phyloP scores from a whole-genome alignment of 176 grass and related monocot genomes.

The Rhynchospora pubera region DNA sequence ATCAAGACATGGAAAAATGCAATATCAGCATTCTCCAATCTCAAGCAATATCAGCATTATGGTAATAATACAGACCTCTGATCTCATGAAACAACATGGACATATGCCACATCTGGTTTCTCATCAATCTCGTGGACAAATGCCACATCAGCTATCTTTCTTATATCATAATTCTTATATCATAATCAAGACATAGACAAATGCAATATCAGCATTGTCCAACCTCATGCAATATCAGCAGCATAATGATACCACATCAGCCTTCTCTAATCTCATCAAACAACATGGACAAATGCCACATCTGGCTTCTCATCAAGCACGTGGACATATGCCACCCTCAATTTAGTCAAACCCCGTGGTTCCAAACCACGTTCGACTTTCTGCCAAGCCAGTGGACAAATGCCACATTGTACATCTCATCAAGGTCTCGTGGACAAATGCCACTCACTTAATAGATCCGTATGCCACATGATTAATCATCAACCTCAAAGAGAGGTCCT shows the following conservation, averaged over 20 bases:
- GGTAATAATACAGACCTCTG: background rate
- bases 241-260: no score
- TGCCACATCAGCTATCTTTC: background rate
- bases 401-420: background rate
- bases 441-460: background rate
- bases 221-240: no score
- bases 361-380: background rate
- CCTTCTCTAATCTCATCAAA: no score
- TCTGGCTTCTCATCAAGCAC: no score
- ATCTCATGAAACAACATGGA: no score
- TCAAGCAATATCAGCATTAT: no score
- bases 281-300: no score
- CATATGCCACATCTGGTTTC: no score
- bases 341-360: background rate
- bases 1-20: no score
- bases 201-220: background rate
- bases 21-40: no score
- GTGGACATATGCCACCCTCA: background rate
- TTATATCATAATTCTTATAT: no score
- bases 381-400: background rate
- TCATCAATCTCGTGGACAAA: no score
- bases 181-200: background rate
- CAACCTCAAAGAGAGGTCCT: background rate
- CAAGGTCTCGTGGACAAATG: background rate
- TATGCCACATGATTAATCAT: conserved; percentile 2